Conservation (phyloP, 345 rosid species). For the Noccaea caerulescens region DNA sequence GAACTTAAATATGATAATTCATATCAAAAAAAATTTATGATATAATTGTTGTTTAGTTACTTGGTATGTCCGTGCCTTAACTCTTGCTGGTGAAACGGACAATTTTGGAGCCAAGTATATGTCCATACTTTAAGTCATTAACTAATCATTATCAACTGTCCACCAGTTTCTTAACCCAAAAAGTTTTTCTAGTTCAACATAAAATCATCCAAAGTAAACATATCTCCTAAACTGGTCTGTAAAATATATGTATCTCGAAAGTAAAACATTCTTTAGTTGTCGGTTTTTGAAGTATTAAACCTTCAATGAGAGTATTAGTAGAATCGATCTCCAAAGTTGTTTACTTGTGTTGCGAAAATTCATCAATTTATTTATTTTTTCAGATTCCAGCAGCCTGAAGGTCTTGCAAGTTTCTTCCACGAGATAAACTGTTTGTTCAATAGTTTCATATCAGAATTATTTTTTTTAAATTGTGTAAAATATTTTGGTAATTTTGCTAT, state of each 20-base stretch:
- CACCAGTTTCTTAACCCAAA: no score
- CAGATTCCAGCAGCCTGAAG: neutral
- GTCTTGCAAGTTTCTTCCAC: constrained; percentile 7
- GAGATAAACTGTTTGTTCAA: constrained; percentile 1
- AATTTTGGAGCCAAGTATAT: neutral
- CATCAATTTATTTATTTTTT: no score
- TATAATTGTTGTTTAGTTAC: neutral
- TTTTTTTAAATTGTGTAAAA: no score
- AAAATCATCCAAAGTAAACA: neutral
- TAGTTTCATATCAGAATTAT: neutral
- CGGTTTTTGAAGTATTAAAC: neutral
- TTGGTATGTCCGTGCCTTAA: neutral
- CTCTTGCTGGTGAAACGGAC: neutral
- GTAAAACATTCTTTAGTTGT: neutral
- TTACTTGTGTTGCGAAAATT: neutral
- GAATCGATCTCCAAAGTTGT: neutral
- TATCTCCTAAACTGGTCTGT: neutral
- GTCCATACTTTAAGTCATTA: no score
- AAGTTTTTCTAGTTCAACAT: no score
- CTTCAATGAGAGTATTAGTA: neutral
- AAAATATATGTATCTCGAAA: no score
- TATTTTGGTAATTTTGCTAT: no score
- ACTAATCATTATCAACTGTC: neutral
- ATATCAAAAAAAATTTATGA: no score
- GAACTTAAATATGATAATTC: no score